A percentile compares a stretch with the other conserved stretches of the same genome.
phyloP scores from a whole-genome alignment of 805 yeast genomes.

The Ogataea zsoltii region DNA sequence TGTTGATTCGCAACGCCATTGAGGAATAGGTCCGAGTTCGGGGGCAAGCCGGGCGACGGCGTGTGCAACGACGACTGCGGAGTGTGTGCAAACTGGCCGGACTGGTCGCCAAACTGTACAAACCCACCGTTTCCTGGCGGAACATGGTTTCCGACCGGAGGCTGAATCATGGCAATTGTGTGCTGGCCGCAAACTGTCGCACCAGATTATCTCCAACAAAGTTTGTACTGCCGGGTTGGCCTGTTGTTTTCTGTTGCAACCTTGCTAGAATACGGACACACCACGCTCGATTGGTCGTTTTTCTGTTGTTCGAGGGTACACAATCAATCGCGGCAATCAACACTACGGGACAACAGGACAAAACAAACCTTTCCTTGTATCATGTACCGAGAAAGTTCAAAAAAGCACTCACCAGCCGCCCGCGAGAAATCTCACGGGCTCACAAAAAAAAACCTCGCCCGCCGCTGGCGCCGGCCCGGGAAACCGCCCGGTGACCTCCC shows the following conservation, averaged over 20 bases:
- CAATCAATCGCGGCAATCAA: neutral
- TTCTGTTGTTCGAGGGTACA: neutral
- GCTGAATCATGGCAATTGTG: conserved; percentile 6
- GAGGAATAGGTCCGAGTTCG: conserved; percentile 11
- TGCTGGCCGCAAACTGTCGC: conserved; percentile 2
- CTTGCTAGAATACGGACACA: no score
- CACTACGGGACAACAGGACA: neutral
- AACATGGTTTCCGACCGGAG: conserved; percentile 5
- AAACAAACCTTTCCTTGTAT: neutral
- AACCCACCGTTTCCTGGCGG: neutral
- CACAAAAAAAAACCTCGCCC: neutral
- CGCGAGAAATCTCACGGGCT: neutral
- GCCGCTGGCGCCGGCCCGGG: no score
- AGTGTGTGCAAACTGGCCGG: neutral
- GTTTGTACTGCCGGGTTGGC: neutral
- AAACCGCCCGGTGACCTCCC: neutral
- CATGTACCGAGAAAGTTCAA: neutral
- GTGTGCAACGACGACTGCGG: conserved; percentile 10
- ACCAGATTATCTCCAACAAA: conserved; percentile 4
- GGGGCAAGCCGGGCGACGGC: conserved; percentile 19
- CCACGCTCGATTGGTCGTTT: neutral
- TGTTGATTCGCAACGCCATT: neutral
- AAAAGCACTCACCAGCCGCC: no score
- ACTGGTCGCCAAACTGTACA: neutral
- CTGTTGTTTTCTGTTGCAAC: no score